Evolutionary conservation across 2,329 filamentous ascomycete species (phyloP).

Genomic region (Fusarium fujikuroi): DNA sequence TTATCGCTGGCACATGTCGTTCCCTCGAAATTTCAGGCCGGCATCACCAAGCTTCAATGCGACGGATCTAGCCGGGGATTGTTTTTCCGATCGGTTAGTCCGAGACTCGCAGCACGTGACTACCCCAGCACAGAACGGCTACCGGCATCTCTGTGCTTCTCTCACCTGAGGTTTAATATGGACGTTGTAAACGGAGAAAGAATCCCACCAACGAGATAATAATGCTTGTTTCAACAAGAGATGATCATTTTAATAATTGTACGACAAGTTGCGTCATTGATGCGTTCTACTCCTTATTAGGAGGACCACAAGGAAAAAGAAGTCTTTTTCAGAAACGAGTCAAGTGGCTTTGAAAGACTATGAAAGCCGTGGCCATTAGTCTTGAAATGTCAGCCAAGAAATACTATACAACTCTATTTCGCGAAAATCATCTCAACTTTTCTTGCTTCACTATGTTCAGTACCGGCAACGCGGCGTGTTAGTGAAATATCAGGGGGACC

Average conservation of each 20-base stretch:
- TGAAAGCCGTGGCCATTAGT: not conserved
- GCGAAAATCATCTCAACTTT: not conserved
- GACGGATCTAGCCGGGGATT: slow-evolving; percentile 7
- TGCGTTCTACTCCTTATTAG: not conserved
- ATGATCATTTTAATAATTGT: not conserved
- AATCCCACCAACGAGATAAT: slow-evolving; percentile 33
- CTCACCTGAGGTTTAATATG: slow-evolving; percentile 16
- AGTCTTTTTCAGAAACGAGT: not conserved
- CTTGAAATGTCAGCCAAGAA: not conserved
- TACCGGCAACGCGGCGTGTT: not conserved
- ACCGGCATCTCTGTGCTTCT: slow-evolving; percentile 15
- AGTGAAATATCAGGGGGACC: slow-evolving; percentile 34
- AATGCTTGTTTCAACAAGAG: slow-evolving; percentile 22
- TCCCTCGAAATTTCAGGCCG: slow-evolving; percentile 36
- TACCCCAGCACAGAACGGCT: not conserved
- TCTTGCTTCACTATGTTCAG: not conserved
- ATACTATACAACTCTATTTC: not conserved
- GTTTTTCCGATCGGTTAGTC: slow-evolving; percentile 37
- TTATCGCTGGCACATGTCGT: slow-evolving; percentile 53
- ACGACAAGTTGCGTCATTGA: slow-evolving; percentile 5
- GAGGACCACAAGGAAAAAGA: not conserved
- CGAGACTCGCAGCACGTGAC: slow-evolving; percentile 18
- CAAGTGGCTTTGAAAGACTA: not conserved
- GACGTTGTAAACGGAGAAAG: slow-evolving; percentile 21
- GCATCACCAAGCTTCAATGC: slow-evolving; percentile 34